Conservation (phyloP, 2,329 filamentous ascomycete genomes). For the Botrytis galanthina region DNA sequence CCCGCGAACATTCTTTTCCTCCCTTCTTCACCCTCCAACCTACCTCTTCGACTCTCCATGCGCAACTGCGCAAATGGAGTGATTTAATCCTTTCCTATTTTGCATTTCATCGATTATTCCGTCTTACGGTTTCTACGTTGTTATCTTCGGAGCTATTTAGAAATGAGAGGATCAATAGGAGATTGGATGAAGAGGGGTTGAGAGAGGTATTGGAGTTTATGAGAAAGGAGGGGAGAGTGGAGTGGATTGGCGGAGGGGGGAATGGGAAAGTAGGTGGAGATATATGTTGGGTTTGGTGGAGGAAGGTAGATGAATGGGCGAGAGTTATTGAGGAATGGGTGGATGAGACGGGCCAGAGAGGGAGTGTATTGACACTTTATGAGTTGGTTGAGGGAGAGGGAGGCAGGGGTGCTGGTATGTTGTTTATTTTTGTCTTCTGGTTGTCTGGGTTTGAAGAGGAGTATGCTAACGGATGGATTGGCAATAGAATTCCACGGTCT, state of each 20-base stretch:
- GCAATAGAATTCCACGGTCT: slow-evolving; percentile 78
- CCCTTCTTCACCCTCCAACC: slow-evolving; percentile 83
- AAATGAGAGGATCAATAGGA: slow-evolving; percentile 54
- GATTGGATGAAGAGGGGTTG: slow-evolving; percentile 51
- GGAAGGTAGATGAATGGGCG: slow-evolving; percentile 87
- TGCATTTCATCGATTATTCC: slow-evolving; percentile 72
- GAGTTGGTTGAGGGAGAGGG: slow-evolving; percentile 87
- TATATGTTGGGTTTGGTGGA: slow-evolving; percentile 78
- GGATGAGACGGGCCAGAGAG: slow-evolving; percentile 85
- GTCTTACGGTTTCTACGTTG: slow-evolving; percentile 64
- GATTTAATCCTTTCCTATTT: slow-evolving; percentile 81
- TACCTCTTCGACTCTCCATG: slow-evolving; percentile 68
- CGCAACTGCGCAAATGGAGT: slow-evolving; percentile 84
- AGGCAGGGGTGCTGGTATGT: slow-evolving; percentile 62
- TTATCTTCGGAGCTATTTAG: slow-evolving; percentile 57
- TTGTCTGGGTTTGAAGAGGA: neutral
- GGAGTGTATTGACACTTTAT: slow-evolving; percentile 85
- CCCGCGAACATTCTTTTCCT: slow-evolving; percentile 70
- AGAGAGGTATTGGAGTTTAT: slow-evolving; percentile 60
- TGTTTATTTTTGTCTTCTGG: neutral
- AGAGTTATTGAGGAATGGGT: slow-evolving; percentile 43
- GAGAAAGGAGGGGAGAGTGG: slow-evolving; percentile 57
- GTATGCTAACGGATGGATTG: slow-evolving; percentile 5
- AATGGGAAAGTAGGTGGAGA: slow-evolving; percentile 44
- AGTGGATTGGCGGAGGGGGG: slow-evolving; percentile 70